phyloP scores from a whole-genome alignment of 2,329 filamentous ascomycete genomes.

The Epichloe elymi region DNA sequence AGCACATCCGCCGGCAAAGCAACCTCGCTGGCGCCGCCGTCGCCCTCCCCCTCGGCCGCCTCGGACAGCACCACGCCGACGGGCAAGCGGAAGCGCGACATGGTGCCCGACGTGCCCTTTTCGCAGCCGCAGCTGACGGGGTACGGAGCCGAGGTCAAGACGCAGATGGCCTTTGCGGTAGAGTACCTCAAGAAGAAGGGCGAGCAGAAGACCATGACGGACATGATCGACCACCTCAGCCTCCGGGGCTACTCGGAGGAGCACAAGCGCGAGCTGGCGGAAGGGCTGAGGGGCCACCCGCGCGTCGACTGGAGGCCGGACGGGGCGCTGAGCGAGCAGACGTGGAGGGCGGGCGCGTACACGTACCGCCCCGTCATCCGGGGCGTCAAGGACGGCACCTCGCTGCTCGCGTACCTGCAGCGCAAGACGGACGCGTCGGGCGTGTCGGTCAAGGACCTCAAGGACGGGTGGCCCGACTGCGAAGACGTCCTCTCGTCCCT shows the following conservation, averaged over 20 bases:
- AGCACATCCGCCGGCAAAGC: conserved; percentile 27
- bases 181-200: conserved; percentile 66
- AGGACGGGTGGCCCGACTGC: conserved; percentile 88
- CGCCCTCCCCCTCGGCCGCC: conserved; percentile 43
- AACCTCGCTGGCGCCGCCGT: conserved; percentile 40
- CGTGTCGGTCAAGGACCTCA: conserved; percentile 76
- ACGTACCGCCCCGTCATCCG: conserved; percentile 69
- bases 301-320: conserved; percentile 45
- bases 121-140: conserved; percentile 67
- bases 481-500: conserved; percentile 65
- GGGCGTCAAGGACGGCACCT: conserved; percentile 62
- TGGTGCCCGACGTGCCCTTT: conserved; percentile 43
- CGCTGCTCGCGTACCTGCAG: conserved; percentile 72
- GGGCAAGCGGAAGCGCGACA: conserved; percentile 47
- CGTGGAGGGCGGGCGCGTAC: conserved; percentile 60
- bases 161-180: conserved; percentile 77
- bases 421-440: conserved; percentile 68
- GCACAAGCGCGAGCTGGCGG: conserved; percentile 50
- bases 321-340: conserved; percentile 47
- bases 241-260: conserved; percentile 49
- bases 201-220: conserved; percentile 54
- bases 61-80: conserved; percentile 51
- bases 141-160: conserved; percentile 69
- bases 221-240: conserved; percentile 71
- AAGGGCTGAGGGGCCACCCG: conserved; percentile 53